Base-by-base conservation (phyloP, 2,329 filamentous ascomycete genomes). In the Pseudogymnoascus pannorum region DNA sequence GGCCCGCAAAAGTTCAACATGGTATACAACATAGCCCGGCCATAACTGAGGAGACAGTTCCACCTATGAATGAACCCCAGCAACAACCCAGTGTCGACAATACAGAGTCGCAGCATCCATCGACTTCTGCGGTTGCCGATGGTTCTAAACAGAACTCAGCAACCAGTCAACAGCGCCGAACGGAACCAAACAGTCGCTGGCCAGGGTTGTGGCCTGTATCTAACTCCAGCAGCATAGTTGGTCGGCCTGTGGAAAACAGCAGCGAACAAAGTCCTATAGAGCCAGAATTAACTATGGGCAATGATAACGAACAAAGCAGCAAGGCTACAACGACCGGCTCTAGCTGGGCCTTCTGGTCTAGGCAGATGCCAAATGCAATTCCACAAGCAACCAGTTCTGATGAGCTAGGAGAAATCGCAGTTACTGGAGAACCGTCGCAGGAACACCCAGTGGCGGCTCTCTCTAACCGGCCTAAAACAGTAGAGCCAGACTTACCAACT, bases 281-380 rank as follows among this genome's bases (percentile, higher is more conserved):
- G 64, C 68, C 80, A 66, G 67, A 75, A 64, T 72, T 78, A 74
- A 61, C 77, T 54, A 18, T 31, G 26, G 5, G 54, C 77, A 82
- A 66, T 75, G 75, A 2, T 69, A 75, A 4, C 61, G 72, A 12
- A 60, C 71, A 12, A 59, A n/a, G 79, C 79, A 4, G 76, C 80
- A 14, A 33, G 18, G 48, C 16, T 54, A 54, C 26, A 14, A 14
- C 48, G 5, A 76, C 78, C 16, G 83, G 82, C 11, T 88, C 88
- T 0, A 89, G 87, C 0, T 93, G 89, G 89, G 89, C 87, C 0
- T 92, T 93, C 66, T 93, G 89, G 89, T 91, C 87, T 12, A 83
- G 68, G 12, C 68, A 69, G 4, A 68, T 71, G 4, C 67, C 69
- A 5, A 63, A 66, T 26, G 68, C 72, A 20, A 33, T 26, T 54